These are phyloP conservation scores for Diaporthe caulivora DNA, from an alignment of 2,329 filamentous ascomycete genomes.

Conservation along the genomic window DNA sequence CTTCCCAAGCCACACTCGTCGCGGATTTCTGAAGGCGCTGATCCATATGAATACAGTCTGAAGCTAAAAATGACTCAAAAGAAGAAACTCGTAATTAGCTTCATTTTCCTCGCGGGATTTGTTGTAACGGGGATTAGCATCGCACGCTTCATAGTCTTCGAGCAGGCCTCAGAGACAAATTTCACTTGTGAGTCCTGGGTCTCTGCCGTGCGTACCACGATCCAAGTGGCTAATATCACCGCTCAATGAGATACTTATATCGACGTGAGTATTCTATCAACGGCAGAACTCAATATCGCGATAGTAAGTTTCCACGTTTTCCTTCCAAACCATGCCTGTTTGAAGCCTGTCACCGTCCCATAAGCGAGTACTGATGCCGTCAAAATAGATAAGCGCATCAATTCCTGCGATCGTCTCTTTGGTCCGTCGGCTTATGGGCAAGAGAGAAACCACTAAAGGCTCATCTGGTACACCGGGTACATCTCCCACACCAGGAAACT, in stretches of 20 bases:
- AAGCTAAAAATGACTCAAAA: background rate
- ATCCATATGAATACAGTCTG: background rate
- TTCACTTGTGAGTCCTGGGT: background rate
- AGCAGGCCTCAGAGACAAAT: background rate
- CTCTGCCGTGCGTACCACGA: fast-evolving
- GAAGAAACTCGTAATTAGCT: background rate
- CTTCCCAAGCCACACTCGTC: too few species aligned
- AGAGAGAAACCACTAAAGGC: background rate
- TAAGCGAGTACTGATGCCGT: too few species aligned
- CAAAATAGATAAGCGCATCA: background rate
- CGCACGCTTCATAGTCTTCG: background rate
- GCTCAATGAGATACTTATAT: too few species aligned
- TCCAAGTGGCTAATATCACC: background rate
- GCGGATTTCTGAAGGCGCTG: too few species aligned
- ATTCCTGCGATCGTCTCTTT: background rate
- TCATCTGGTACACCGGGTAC: background rate
- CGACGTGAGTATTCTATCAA: too few species aligned
- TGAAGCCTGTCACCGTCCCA: too few species aligned
- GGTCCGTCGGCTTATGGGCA: background rate
- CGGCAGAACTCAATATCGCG: background rate
- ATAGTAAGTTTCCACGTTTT: too few species aligned
- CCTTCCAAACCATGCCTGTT: too few species aligned
- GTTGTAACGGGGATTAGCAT: conserved; percentile 1
- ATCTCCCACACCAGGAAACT: too few species aligned
- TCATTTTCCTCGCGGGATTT: background rate